These are phyloP conservation scores for Fusarium nygamai DNA, from an alignment of 2,329 filamentous ascomycete species.

Conservation along the genomic window DNA sequence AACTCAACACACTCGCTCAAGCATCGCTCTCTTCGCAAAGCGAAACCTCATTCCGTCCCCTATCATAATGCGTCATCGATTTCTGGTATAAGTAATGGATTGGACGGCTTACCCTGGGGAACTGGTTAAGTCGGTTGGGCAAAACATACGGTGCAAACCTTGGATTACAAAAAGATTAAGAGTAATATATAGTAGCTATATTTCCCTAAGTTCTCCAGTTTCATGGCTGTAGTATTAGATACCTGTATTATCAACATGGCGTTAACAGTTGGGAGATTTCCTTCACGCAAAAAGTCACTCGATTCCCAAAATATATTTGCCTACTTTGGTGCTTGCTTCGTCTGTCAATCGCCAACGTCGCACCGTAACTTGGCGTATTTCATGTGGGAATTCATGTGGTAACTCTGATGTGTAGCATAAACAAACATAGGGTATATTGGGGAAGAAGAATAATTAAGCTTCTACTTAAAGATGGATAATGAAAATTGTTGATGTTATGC, in stretches of 20 bases:
- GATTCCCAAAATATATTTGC: background rate
- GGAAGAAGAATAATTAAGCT: background rate
- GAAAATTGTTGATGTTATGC: background rate
- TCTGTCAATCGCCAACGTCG: background rate
- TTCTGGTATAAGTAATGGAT: slow-evolving; percentile 11
- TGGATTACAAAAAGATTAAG: background rate
- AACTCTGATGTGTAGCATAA: background rate
- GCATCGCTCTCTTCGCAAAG: background rate
- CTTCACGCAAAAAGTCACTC: background rate
- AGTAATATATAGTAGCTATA: slow-evolving; percentile 33
- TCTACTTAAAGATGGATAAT: background rate
- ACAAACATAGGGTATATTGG: background rate
- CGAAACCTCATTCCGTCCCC: background rate
- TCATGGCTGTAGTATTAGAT: slow-evolving; percentile 5
- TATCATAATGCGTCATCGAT: background rate
- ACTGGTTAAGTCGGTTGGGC: background rate
- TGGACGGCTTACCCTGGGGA: background rate
- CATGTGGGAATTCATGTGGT: background rate
- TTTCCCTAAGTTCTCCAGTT: background rate
- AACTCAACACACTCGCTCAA: slow-evolving; percentile 10
- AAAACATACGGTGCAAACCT: slow-evolving; percentile 2
- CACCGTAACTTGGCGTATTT: background rate
- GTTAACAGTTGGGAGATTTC: background rate
- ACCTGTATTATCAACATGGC: background rate
- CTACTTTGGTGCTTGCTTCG: background rate